A percentile compares a stretch with the other conserved stretches of the same genome.
phyloP scores from a whole-genome alignment of 208 protist genomes.

The Eutreptiella sp. region DNA sequence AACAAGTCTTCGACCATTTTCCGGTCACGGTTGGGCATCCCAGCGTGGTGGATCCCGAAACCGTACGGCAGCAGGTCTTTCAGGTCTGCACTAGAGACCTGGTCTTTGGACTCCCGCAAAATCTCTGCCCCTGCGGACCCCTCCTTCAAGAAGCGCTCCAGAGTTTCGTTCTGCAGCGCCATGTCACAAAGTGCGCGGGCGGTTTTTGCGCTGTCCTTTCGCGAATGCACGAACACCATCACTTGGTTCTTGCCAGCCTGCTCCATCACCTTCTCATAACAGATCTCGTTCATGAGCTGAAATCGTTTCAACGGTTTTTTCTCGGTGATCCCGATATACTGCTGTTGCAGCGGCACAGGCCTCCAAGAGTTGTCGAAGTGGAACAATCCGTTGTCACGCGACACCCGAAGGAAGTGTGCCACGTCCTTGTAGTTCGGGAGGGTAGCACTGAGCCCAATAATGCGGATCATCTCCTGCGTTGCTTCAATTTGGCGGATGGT shows the following conservation, averaged over 20 bases:
- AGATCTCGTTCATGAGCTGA: constrained; percentile 94
- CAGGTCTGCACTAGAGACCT: constrained; percentile 53
- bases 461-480: constrained; percentile 68
- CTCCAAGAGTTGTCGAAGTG: constrained; percentile 89
- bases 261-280: constrained; percentile 93
- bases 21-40: constrained; percentile 89
- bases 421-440: constrained; percentile 99
- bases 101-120: constrained; percentile 55
- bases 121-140: constrained; percentile 68
- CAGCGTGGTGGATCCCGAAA: constrained; percentile 99
- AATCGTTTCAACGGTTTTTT: constrained; percentile 85
- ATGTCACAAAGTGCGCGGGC: constrained; percentile 78
- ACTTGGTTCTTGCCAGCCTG: constrained; percentile 85
- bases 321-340: constrained; percentile 94
- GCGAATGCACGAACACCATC: constrained; percentile 98
- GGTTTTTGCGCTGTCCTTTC: constrained; percentile 96
- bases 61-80: constrained; percentile 86
- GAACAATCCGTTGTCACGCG: constrained; percentile 76
- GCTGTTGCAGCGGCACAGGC: constrained; percentile 95
- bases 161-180: constrained; percentile 71
- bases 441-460: constrained; percentile 99
- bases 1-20: constrained; percentile 96
- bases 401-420: constrained; percentile 94
- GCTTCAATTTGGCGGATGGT: constrained; percentile 70
- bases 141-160: constrained; percentile 76